Conservation (phyloP, 2,329 filamentous ascomycete genomes). For the Coniochaeta prunicola region DNA sequence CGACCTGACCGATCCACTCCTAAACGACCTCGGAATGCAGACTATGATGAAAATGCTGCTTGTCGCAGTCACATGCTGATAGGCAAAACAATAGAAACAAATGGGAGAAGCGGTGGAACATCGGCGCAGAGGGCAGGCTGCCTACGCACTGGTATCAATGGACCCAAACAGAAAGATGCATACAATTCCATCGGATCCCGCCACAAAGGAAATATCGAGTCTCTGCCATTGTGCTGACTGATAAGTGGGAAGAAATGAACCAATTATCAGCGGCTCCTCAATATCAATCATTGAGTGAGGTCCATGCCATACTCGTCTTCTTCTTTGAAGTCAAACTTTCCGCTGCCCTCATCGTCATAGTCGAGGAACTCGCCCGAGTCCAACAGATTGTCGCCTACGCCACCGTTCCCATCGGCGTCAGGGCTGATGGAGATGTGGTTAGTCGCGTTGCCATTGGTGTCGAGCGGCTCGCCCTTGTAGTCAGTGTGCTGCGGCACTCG, state of each 20-base stretch:
- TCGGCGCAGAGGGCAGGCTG: not conserved
- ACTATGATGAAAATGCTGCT: not conserved
- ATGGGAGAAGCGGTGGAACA: not conserved
- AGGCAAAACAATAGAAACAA: not conserved
- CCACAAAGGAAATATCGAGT: not conserved
- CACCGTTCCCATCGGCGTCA: conserved; percentile 28
- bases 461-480: conserved; percentile 71
- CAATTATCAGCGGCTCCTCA: not conserved
- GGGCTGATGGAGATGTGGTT: conserved; percentile 46
- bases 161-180: not conserved
- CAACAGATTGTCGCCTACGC: conserved; percentile 36
- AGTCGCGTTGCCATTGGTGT: conserved; percentile 28
- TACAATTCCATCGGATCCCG: not conserved
- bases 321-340: conserved; percentile 77
- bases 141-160: not conserved
- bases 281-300: conserved; percentile 24
- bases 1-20: not conserved
- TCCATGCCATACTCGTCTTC: conserved; percentile 94
- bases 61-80: conserved; percentile 1
- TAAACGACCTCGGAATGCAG: conserved; percentile 1
- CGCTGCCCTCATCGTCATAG: conserved; percentile 66
- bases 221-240: not conserved
- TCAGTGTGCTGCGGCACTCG: conserved; percentile 92
- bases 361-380: conserved; percentile 55
- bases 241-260: not conserved